phyloP scores from a whole-genome alignment of 345 rosid genomes.

The Gossypium bickii region DNA sequence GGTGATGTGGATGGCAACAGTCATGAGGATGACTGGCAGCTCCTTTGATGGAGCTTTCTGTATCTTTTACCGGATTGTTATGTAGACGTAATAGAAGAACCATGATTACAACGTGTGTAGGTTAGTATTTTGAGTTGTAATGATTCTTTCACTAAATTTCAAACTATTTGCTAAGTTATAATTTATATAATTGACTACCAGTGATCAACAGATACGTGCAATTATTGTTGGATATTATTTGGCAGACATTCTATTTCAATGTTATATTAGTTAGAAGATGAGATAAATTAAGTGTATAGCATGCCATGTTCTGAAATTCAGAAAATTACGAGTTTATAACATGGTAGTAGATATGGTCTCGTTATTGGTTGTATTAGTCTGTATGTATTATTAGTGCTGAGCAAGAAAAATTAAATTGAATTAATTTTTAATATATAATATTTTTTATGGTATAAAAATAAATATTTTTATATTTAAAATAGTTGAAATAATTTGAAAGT shows the following conservation, averaged over 20 bases:
- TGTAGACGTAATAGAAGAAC: background rate
- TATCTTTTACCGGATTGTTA: background rate
- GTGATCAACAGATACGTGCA: background rate
- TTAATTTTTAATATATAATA: no score
- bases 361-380: no score
- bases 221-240: background rate
- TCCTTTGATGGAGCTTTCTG: conserved; percentile 31
- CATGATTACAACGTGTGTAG: background rate
- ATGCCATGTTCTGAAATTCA: no score
- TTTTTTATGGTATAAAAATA: no score
- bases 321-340: no score
- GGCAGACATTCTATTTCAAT: background rate
- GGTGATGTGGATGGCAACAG: conserved; percentile 24
- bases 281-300: no score
- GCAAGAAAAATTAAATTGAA: no score
- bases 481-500: no score
- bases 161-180: background rate
- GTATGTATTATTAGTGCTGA: no score
- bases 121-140: background rate
- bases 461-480: no score
- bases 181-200: background rate
- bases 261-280: no score
- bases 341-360: no score
- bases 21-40: conserved; percentile 66
- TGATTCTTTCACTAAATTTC: conserved; percentile 8